phyloP scores from a whole-genome alignment of 1,139 yeast genomes.

The Yamadazyma taylorii region DNA sequence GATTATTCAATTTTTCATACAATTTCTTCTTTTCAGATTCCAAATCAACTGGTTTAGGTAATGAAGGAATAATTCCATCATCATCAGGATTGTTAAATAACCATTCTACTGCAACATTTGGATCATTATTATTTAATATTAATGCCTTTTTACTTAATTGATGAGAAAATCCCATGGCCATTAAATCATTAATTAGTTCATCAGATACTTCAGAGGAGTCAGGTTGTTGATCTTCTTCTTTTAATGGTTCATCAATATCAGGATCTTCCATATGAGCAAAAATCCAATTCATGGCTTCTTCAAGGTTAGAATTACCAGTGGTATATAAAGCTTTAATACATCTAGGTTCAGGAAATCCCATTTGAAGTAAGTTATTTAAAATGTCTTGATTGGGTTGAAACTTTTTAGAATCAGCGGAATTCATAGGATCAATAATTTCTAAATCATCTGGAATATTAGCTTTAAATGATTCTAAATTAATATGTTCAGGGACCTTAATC shows the following conservation, averaged over 20 bases:
- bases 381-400: slow-evolving; percentile 60
- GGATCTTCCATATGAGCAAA: slow-evolving; percentile 86
- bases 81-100: slow-evolving; percentile 76
- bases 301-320: slow-evolving; percentile 69
- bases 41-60: slow-evolving; percentile 18
- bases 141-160: slow-evolving; percentile 71
- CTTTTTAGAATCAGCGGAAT: no score
- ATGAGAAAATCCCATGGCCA: slow-evolving; percentile 75
- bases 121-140: slow-evolving; percentile 52
- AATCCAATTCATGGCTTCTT: slow-evolving; percentile 88
- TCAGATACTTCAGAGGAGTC: slow-evolving; percentile 23
- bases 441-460: slow-evolving; percentile 43
- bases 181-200: slow-evolving; percentile 51
- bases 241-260: slow-evolving; percentile 63
- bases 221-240: slow-evolving; percentile 9
- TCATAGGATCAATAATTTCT: slow-evolving; percentile 24
- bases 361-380: slow-evolving; percentile 56
- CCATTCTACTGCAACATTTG: slow-evolving; percentile 89
- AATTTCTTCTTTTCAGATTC: slow-evolving; percentile 24
- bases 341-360: slow-evolving; percentile 86
- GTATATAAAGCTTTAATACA: slow-evolving; percentile 65
- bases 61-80: slow-evolving; percentile 28
- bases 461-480: slow-evolving; percentile 32
- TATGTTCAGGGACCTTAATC: slow-evolving; percentile 52
- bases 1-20: slow-evolving; percentile 8